phyloP scores from a whole-genome alignment of 768 basidiomycete species.

The Naganishia antarctica region DNA sequence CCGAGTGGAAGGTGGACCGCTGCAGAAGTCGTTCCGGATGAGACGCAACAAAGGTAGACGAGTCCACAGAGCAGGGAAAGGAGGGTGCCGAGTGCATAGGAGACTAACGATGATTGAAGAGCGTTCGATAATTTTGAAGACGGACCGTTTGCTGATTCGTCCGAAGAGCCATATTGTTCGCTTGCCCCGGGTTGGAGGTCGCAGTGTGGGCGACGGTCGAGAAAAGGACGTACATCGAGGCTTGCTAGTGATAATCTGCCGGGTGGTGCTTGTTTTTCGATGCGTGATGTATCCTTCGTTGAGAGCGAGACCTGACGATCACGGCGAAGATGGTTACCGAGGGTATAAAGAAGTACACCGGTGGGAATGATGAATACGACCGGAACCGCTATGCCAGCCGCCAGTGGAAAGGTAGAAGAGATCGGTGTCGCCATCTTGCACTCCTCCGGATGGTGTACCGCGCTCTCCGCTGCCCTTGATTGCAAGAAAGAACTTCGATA shows the following conservation, averaged over 20 bases:
- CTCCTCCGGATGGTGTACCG: too few species aligned
- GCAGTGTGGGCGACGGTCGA: not conserved
- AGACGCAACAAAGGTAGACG: slow-evolving; percentile 2
- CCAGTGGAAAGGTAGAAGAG: not conserved
- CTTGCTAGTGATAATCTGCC: not conserved
- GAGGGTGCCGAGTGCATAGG: slow-evolving; percentile 3
- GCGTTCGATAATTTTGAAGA: not conserved
- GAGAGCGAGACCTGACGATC: too few species aligned
- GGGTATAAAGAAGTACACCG: not conserved
- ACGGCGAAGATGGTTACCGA: not conserved
- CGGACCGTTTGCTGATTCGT: not conserved
- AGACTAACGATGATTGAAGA: not conserved
- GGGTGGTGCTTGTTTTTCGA: too few species aligned
- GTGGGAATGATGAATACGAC: not conserved
- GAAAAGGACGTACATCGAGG: not conserved
- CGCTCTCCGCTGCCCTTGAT: too few species aligned
- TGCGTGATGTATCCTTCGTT: too few species aligned
- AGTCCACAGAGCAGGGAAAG: slow-evolving; percentile 11
- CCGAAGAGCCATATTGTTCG: not conserved
- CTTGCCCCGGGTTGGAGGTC: too few species aligned
- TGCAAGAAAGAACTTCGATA: too few species aligned
- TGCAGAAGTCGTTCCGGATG: not conserved
- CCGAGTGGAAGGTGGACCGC: slow-evolving; percentile 18
- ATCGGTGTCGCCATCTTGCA: too few species aligned
- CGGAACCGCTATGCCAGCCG: not conserved